phyloP scores from a whole-genome alignment of 345 rosid species.

The Salix suchowensis region DNA sequence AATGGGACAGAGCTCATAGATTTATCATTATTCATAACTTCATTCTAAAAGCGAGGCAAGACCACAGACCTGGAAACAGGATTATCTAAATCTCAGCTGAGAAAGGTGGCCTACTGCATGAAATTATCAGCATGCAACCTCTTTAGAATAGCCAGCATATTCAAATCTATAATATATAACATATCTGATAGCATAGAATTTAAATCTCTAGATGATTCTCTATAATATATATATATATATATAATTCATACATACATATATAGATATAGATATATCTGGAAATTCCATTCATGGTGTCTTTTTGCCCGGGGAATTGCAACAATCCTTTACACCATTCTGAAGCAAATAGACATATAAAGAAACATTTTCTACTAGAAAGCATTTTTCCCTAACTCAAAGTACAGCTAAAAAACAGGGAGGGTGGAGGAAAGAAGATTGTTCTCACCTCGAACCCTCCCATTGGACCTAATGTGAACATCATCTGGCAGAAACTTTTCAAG shows the following conservation, averaged over 20 bases:
- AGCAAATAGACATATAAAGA: not conserved
- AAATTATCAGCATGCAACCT: not conserved
- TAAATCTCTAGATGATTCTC: not conserved
- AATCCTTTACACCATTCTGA: not conserved
- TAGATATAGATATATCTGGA: not conserved
- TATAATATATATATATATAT: too few species aligned
- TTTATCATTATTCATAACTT: not conserved
- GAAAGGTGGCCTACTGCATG: not conserved
- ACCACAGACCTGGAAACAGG: not conserved
- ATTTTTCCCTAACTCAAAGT: not conserved
- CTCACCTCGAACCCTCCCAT: slow-evolving; percentile 90
- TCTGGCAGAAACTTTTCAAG: slow-evolving; percentile 70
- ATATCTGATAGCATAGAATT: too few species aligned
- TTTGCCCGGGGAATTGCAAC: not conserved
- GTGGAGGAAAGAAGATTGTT: not conserved
- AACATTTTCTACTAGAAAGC: not conserved
- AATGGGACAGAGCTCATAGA: not conserved
- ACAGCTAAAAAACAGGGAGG: not conserved
- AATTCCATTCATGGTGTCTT: not conserved
- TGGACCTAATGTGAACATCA: slow-evolving; percentile 74
- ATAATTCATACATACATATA: too few species aligned
- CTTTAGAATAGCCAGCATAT: not conserved
- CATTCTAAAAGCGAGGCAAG: not conserved
- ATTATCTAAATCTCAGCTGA: not conserved
- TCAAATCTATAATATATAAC: not conserved